Evolutionary conservation across 805 yeast species (phyloP), one percentile per base, ranked within the genome.

Genomic region (Lipomyces starkeyi): DNA sequence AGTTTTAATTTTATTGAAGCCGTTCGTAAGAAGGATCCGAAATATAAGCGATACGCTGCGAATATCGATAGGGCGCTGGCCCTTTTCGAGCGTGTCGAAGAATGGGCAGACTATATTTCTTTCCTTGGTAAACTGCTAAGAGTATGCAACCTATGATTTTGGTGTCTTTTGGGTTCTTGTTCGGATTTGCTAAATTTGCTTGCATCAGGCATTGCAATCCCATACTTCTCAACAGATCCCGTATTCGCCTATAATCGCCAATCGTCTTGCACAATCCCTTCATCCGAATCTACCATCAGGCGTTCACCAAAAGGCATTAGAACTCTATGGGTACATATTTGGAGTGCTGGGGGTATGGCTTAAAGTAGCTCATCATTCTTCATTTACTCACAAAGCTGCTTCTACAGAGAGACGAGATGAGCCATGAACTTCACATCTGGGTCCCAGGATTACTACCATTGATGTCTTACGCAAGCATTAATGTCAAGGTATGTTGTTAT

Each of bases 101-200:
- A 95, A 80, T 95, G 99, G 99, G 98, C 99, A 14, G 99, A 95
- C 77, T 93, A 94, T 77, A 95, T 95, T 65, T 89, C 98, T 27
- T 93, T 91, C 76, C 81, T 96, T 58, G 88, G 94, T 1, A 87
- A 90, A 68, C 83, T 96, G 5, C 87, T 88, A 67, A 91, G 92
- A 76, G 88, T 96, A 0, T 83, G 77, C 73, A 83, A 84, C 54
- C 80, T 69, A 79, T 83, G 73, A 71, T 76, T 72, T n/a, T 35
- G 25, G 11, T 29, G 49, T 2, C 11, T 37, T 32, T 32, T 27
- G 20, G 17, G 11, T 34, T 22, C 34, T 25, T 20, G 32, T 49
- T 27, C 25, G 17, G 17, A n/a, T 49, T 35, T 22, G 27, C 59
- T 49, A 9, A 32, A 35, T 22, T 53, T 8, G 11, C 11, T 27